phyloP scores from a whole-genome alignment of 176 grass and related monocot genomes.

The Avena insularis region DNA sequence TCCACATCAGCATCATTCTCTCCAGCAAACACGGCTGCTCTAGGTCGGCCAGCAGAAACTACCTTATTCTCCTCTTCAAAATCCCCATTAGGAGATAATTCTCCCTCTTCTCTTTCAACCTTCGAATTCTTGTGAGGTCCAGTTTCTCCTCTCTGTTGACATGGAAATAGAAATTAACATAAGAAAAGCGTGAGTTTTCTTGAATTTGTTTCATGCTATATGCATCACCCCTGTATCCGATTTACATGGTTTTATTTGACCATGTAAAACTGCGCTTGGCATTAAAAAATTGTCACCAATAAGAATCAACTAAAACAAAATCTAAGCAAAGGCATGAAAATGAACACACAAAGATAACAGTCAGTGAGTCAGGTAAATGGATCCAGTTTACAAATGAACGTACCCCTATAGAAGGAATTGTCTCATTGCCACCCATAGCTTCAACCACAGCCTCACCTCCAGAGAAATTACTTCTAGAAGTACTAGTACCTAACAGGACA shows the following conservation, averaged over 20 bases:
- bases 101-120: constrained; percentile 82
- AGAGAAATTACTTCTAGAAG: constrained; percentile 34
- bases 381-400: constrained; percentile 23
- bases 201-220: background rate
- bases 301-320: constrained; percentile 10
- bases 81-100: constrained; percentile 73
- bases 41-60: constrained; percentile 35
- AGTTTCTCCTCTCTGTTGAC: constrained; percentile 45
- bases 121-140: constrained; percentile 33
- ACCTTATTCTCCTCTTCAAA: constrained; percentile 53
- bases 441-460: constrained; percentile 43
- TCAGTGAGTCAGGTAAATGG: background rate
- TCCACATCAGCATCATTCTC: constrained; percentile 78
- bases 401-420: constrained; percentile 52
- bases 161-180: constrained; percentile 36
- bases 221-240: background rate
- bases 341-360: background rate
- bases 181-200: constrained; percentile 26
- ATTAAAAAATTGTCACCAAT: constrained; percentile 18
- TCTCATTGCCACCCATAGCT: constrained; percentile 34
- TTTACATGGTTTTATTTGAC: constrained; percentile 10
- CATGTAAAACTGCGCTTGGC: background rate
- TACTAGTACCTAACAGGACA: constrained; percentile 37
- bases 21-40: constrained; percentile 41
- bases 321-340: constrained; percentile 15